Base-by-base conservation (phyloP, 305 asterid genomes). In the Solanum hybrid region DNA sequence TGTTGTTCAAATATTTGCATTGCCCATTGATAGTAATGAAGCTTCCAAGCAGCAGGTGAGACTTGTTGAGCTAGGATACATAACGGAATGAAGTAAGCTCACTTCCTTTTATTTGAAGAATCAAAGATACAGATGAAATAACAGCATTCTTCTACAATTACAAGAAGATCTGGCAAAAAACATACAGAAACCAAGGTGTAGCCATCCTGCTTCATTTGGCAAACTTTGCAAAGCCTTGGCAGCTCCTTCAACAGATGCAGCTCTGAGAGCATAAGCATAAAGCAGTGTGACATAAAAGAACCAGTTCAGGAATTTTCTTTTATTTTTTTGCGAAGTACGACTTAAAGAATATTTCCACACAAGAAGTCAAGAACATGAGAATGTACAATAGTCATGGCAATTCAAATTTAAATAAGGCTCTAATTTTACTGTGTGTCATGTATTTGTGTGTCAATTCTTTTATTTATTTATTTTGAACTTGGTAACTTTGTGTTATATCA, bases 1-100 rank as follows among this genome's bases (percentile, higher is more conserved):
- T 95, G 93, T 89, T 93, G 99, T 92, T 97, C 99, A 95, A 97
- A 97, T 61, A 95, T 93, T 95, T 94, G 99, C 99, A 97, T 97
- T 92, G 94, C 98, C 99, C 99, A 97, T 89, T 97, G 97, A 94
- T 94, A 97, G 91, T 97, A 97, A 37, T 94, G 98, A 91, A 97
- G 96, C 93, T 96, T 97, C 98, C 99, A 97, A 78, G 93, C 93
- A 22, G 97, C 94, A 92, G 92, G 89, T 77, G 98, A 94, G 81
- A 91, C 89, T 91, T 92, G 91, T 89, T 93, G 92, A 90, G 95
- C 99, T 96, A 96, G 84, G 87, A 91, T 77, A 91, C 73, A 89
- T 89, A 92, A 26, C 3, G 11, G 61, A 73, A 80, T n/a, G 14
- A 38, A 88, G 57, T 41, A 79, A 89, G 81, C 51, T 61, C 29